Evolutionary conservation across 352 stramenopile species (phyloP), one percentile per base, ranked within the genome.

Genomic region (Pythium oligandrum): DNA sequence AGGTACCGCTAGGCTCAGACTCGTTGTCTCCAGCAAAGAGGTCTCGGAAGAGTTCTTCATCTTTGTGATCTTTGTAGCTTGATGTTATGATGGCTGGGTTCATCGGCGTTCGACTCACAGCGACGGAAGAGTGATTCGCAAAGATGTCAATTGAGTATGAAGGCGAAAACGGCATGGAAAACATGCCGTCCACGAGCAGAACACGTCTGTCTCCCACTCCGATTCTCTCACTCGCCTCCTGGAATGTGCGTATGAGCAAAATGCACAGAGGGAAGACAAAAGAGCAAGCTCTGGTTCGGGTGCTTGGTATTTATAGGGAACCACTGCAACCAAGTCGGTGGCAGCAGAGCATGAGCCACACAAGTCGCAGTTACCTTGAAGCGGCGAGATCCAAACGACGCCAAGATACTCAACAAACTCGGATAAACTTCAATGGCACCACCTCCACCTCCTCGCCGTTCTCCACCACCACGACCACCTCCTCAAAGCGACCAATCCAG

Each of bases 1-100:
- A 26, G 17, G 17, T 26, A 26, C 17, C 17, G 17, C 17, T 26
- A 26, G 17, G 43, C 6, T 71, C 62, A 17, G 53, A 47, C 17
- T 78, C 71, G 5, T 51, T 61, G 5, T 85, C 74, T 8, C 39
- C 53, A 1, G 59, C 59, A 46, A 89, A 87, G 9, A 89, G 60
- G 30, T 89, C 76, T 9, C 76, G 70, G 12, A 86, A 87, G 47
- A 89, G 64, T 49, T 89, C 76, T 61, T 89, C 76, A 10, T 89
- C 75, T 43, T 77, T 59, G 37, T 78, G 32, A 3, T 38, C 58
- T 7, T 33, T 47, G 39, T 53, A 61, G 0, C 40, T 37, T 5
- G 55, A 43, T 3, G 57, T 44, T 17, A 34, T 30, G 2, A 54
- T 49, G n/a, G 56, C 63, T 26, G 30, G 33, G 26, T 54, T 65